Percentiles rank a stretch among this genome's conserved stretches.
Conservation (phyloP, 306 rosid genomes). For the Ochetophila trinervis region DNA sequence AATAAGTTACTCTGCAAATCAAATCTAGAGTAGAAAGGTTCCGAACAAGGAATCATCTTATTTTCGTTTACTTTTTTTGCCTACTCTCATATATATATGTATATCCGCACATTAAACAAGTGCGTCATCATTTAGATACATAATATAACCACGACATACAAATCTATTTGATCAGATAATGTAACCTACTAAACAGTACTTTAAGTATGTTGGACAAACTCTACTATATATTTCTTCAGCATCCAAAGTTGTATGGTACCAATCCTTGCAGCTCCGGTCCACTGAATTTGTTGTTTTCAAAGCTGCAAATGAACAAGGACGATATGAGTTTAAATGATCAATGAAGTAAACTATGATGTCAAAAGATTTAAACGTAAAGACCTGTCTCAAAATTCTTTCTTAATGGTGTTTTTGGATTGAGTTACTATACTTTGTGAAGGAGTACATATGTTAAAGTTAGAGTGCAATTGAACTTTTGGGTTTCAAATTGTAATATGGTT, state of each 20-base stretch:
- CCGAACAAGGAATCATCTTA: slow-evolving; percentile 22
- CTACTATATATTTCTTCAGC: slow-evolving; percentile 39
- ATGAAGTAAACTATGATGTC: background rate
- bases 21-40: background rate
- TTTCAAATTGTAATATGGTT: too few species aligned
- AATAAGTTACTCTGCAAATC: background rate
- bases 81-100: slow-evolving; percentile 11
- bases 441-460: too few species aligned
- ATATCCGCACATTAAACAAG: background rate
- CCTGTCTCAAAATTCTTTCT: too few species aligned
- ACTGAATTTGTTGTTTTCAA: slow-evolving; percentile 61
- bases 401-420: too few species aligned
- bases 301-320: slow-evolving; percentile 45
- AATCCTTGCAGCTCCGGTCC: slow-evolving; percentile 93
- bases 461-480: too few species aligned
- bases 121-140: background rate
- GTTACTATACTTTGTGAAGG: too few species aligned
- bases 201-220: background rate
- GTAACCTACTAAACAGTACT: slow-evolving; percentile 14
- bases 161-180: slow-evolving; percentile 13
- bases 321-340: background rate
- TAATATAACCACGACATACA: too few species aligned
- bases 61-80: slow-evolving; percentile 5
- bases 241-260: slow-evolving; percentile 82
- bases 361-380: too few species aligned